Base-by-base conservation (phyloP, 768 basidiomycete species). In the Leccinum longicurvipes region DNA sequence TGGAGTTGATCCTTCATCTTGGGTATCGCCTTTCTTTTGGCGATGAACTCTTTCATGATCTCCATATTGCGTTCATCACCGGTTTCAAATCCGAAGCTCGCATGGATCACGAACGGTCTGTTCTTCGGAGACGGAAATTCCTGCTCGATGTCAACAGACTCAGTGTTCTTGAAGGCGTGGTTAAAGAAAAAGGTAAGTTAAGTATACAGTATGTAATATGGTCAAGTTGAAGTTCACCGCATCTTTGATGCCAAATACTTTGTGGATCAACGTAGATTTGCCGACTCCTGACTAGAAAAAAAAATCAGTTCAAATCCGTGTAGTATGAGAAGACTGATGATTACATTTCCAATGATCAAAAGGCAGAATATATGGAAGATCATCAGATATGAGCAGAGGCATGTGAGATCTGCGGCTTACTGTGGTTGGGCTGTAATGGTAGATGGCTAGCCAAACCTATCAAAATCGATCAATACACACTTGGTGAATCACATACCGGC, bases 281-380 rank as follows among this genome's bases (percentile, higher is more conserved):
- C 60, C 60, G 3, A 62, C 60, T 4, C 60, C 60, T 2, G 55
- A 51, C 60, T 61, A 47, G 24, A 50, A 25, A 15, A 12, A 12
- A 12, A n/a, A n/a, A 15, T 34, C 6, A 53, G 53, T 14, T 27
- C 7, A 29, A 49, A 15, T 28, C 15, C 19, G 25, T 51, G n/a
- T n/a, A n/a, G n/a, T 34, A 3, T 6, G 6, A 45, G 9, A 21
- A 34, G 23, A 42, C 5, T 8, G 24, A 31, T 0, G 9, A 4
- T 52, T 49, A 62, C 61, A 51, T 62, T 62, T 1, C 61, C 61
- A 7, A 62, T 62, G 0, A 62, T 31, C 27, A 62, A 6, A 25
- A 62, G 46, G 8, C 61, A 47, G 36, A 62, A 62, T 24, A 60
- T 62, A 46, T 25, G n/a, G 28, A n/a, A 15, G 11, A 27, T 1